phyloP scores from a whole-genome alignment of 768 basidiomycete genomes.

The Lyophyllum decastes region DNA sequence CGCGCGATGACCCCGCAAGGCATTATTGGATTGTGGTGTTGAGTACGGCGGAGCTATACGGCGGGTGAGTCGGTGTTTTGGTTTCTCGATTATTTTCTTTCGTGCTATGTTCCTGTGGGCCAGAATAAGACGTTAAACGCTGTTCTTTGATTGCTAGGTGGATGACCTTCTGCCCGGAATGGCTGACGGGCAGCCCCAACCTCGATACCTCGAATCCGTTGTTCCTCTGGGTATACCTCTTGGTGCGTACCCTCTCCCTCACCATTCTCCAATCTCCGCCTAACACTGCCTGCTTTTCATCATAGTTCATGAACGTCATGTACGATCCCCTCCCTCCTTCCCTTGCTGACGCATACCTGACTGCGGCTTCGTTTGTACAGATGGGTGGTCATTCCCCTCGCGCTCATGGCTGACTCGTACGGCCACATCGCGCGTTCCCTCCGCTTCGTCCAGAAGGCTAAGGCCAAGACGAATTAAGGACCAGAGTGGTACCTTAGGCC shows the following conservation, averaged over 20 bases:
- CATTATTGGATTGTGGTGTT: conserved; percentile 83
- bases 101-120: no score
- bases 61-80: conserved; percentile 47
- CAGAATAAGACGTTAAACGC: background rate
- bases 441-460: conserved; percentile 38
- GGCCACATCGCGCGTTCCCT: conserved; percentile 64
- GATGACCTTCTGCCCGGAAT: conserved; percentile 92
- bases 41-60: conserved; percentile 77
- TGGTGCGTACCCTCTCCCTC: conserved; percentile 48
- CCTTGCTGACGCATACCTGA: background rate
- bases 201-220: conserved; percentile 70
- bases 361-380: conserved; percentile 35
- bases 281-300: background rate
- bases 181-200: conserved; percentile 74
- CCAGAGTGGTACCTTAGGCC: background rate
- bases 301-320: conserved; percentile 81
- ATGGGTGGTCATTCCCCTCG: conserved; percentile 79
- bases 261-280: background rate
- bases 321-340: conserved; percentile 34
- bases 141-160: conserved; percentile 40
- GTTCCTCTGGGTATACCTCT: conserved; percentile 79
- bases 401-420: conserved; percentile 81
- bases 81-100: background rate
- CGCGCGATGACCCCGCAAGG: conserved; percentile 62
- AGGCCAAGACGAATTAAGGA: conserved; percentile 33